Percentiles rank a stretch among this genome's conserved stretches.
phyloP scores from a whole-genome alignment of 2,329 filamentous ascomycete species.

The Hypoxylon sp. region DNA sequence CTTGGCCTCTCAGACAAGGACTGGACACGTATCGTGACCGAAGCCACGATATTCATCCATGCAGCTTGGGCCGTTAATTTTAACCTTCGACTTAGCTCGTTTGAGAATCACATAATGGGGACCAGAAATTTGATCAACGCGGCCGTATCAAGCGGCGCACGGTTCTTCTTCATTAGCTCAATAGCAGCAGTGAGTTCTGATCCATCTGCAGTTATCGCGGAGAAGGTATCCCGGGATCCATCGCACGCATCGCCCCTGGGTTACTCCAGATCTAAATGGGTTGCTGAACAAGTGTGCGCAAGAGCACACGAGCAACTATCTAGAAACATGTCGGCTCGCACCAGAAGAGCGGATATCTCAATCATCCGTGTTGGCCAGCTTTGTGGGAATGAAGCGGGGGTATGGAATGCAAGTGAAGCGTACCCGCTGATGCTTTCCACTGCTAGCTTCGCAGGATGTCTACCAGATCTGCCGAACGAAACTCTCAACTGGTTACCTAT shows the following conservation, averaged over 20 bases:
- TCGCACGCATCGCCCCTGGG: conserved; percentile 64
- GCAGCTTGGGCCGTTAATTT: conserved; percentile 78
- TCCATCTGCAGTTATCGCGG: conserved; percentile 54
- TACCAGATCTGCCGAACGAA: conserved; percentile 59
- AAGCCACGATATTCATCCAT: conserved; percentile 70
- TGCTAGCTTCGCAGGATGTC: conserved; percentile 55
- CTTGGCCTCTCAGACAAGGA: conserved; percentile 63
- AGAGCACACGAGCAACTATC: conserved; percentile 52
- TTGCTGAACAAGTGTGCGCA: conserved; percentile 68
- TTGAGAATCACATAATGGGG: conserved; percentile 67
- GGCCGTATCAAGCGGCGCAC: conserved; percentile 46
- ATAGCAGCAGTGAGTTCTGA: conserved; percentile 43
- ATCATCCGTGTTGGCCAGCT: conserved; percentile 65
- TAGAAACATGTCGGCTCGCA: conserved; percentile 44
- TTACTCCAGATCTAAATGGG: conserved; percentile 71
- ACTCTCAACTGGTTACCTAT: conserved; percentile 63
- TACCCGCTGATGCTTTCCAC: conserved; percentile 65
- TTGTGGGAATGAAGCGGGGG: conserved; percentile 58
- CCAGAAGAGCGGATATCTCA: conserved; percentile 45
- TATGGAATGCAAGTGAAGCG: conserved; percentile 65
- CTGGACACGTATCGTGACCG: conserved; percentile 59
- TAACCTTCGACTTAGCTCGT: conserved; percentile 68
- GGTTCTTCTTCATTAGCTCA: conserved; percentile 51
- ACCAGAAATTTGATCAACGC: conserved; percentile 65
- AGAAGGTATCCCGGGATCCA: conserved; percentile 60